phyloP scores from a whole-genome alignment of 345 rosid species.

The Linum lewisii region DNA sequence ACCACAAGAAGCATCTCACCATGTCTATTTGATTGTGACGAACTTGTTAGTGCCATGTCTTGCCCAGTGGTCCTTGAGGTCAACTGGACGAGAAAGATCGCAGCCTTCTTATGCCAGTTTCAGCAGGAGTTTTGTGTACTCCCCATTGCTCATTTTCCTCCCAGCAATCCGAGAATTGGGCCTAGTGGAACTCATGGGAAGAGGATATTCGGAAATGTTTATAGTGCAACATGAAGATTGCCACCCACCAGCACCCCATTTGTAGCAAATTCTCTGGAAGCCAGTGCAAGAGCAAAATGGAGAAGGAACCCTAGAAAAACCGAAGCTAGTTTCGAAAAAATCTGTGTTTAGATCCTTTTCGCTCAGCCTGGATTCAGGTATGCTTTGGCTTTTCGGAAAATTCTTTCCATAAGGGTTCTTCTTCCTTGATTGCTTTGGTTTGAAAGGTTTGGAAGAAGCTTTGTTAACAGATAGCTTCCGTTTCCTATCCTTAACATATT shows the following conservation, averaged over 20 bases:
- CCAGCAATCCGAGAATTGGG: conserved; percentile 54
- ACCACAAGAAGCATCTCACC: background rate
- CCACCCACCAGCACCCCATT: conserved; percentile 68
- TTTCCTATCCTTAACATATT: conserved; percentile 22
- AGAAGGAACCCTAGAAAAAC: conserved; percentile 46
- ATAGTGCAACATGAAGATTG: conserved; percentile 65
- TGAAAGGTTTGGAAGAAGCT: conserved; percentile 21
- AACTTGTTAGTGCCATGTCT: conserved; percentile 68
- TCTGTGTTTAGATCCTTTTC: conserved; percentile 37
- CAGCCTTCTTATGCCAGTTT: conserved; percentile 49
- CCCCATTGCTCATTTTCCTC: conserved; percentile 71
- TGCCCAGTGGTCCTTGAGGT: conserved; percentile 63
- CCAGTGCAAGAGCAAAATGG: conserved; percentile 65
- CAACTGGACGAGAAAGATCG: conserved; percentile 44
- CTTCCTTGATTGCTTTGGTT: conserved; percentile 35
- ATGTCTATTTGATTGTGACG: conserved; percentile 47
- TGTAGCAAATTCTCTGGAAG: conserved; percentile 40
- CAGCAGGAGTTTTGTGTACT: conserved; percentile 44
- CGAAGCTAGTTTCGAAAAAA: conserved; percentile 28
- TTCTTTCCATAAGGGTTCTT: conserved; percentile 28
- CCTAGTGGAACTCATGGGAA: conserved; percentile 49
- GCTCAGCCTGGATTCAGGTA: conserved; percentile 39
- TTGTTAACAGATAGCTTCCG: conserved; percentile 25
- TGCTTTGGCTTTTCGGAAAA: conserved; percentile 21
- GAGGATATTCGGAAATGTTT: conserved; percentile 44